phyloP scores from a whole-genome alignment of 2,329 filamentous ascomycete genomes.

The Reticulascus tulasneorum region DNA sequence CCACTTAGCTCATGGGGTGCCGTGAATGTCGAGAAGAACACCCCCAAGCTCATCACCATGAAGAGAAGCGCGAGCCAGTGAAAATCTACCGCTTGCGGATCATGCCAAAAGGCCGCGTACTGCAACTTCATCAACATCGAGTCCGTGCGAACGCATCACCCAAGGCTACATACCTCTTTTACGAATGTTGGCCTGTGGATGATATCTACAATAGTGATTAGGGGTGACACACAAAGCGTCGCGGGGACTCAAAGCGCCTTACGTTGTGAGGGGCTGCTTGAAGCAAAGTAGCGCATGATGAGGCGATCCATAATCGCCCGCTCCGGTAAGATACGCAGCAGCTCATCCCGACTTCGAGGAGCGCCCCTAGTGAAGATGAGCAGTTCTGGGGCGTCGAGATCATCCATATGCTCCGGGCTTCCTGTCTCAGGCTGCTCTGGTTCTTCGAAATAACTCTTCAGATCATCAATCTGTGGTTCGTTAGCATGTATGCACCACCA shows the following conservation, averaged over 20 bases:
- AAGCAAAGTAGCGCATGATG: constrained; percentile 50
- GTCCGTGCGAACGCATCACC: too few species aligned
- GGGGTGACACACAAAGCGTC: constrained; percentile 7
- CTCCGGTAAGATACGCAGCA: constrained; percentile 45
- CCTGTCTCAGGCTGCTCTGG: constrained; percentile 32
- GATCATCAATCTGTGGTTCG: constrained; percentile 48
- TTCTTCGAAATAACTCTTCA: constrained; percentile 55
- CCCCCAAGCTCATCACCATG: constrained; percentile 39
- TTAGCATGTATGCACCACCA: constrained; percentile 11
- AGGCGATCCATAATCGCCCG: constrained; percentile 44
- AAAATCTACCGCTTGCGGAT: constrained; percentile 32
- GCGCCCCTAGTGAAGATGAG: constrained; percentile 36
- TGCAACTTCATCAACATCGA: too few species aligned
- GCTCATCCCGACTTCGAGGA: constrained; percentile 38
- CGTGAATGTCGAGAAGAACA: constrained; percentile 40
- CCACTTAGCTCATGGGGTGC: constrained; percentile 38
- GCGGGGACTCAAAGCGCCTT: constrained; percentile 15
- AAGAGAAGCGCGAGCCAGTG: constrained; percentile 50
- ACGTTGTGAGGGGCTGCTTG: constrained; percentile 50
- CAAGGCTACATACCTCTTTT: constrained; percentile 31
- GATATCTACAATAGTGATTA: constrained; percentile 35
- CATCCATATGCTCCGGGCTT: constrained; percentile 25
- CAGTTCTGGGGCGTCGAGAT: constrained; percentile 35
- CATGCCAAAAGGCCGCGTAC: constrained; percentile 47
- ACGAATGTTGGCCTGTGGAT: constrained; percentile 51